Base-by-base conservation (phyloP, 2,329 filamentous ascomycete species). In the Scedosporium apiospermum region DNA sequence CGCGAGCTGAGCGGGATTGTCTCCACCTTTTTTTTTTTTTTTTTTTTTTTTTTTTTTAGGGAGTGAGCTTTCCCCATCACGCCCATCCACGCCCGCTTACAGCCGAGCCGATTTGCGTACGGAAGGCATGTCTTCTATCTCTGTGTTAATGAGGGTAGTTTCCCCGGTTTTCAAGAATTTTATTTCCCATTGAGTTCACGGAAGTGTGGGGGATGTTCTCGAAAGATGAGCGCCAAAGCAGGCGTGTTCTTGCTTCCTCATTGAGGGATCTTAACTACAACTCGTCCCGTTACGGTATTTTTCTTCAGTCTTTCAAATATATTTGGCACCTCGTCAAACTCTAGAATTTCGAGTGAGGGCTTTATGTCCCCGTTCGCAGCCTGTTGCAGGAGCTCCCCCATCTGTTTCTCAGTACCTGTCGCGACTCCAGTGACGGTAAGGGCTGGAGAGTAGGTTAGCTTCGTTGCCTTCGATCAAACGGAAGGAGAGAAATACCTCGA, bases 401-500 rank as follows among this genome's bases (percentile, higher is more conserved):
- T 65, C 62, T 65, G 60, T 18, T 64, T 30, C 53, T 66, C 65
- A 14, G 53, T 66, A 16, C 65, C 65, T 16, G 63, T 63, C 27
- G 64, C 64, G 21, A 66, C 60, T 3, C 65, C 65, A 0, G 64
- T 63, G 14, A 66, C 42, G 3, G 65, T 65, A 9, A 66, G 64
- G 27, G 51, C 65, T 38, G 34, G 63, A 21, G 7, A 3, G 2
- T 1, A 16, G 18, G 51, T 62, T 49, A 62, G 60, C 41, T 6
- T 18, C 12, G 18, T 10, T 60, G 12, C 0, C 12, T 38, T 34
- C 14, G 14, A 7, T 38, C 4, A 12, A 57, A 44, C 12, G 18
- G 3, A 26, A 12, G 23, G 16, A 7, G 14, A 4, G 16, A 16
- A 14, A 14, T 51, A 62, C 61, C 30, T 58, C 68, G 59, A 1